Base-by-base conservation (phyloP, 2,329 filamentous ascomycete species). In the Fusarium ramigenum region DNA sequence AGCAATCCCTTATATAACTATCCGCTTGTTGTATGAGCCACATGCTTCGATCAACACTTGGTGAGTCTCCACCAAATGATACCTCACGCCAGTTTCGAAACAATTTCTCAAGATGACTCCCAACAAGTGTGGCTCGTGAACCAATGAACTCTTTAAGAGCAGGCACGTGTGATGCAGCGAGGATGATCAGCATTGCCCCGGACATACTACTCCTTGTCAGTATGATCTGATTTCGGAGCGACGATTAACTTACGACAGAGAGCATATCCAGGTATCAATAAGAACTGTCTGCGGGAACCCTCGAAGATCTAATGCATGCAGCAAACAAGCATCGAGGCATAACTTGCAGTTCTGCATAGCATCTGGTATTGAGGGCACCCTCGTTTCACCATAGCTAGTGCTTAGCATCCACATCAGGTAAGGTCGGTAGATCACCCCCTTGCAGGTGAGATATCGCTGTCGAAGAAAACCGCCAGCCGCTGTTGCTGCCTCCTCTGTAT, bases 181-280 rank as follows among this genome's bases (percentile, higher is more conserved):
- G 80, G 1, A 86, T 78, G 2, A 87, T 82, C 7, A 87, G 81
- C 85, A 87, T 87, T 7, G 84, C 84, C 0, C 83, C 83, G 0
- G 85, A 84, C 85, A 87, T 87, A 1, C 85, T 86, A 9, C 32
- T 49, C 7, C 0, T 9, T 0, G 12, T 57, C 19, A 61, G 63
- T 30, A 60, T 1, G 12, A 0, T 15, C 1, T 8, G 0, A 9
- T 2, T 14, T 6, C 1, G 1, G 1, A 4, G 7, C 5, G 4
- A 2, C 1, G 3, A 5, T 23, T 7, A 18, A 81, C 84, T 75
- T 78, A 87, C 86, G 85, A 87, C 0, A 88, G 72, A 0, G 86
- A 86, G 50, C 87, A 88, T 28, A 88, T 88, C 87, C 87, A 88
- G 0, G 86, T 87, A 70, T 88, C 87, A 4, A 88, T 82, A 39